A percentile compares a stretch with the other conserved stretches of the same genome.
Evolutionary conservation across 139 green algal species (phyloP).

Genomic region (Nannochloris sp.): DNA sequence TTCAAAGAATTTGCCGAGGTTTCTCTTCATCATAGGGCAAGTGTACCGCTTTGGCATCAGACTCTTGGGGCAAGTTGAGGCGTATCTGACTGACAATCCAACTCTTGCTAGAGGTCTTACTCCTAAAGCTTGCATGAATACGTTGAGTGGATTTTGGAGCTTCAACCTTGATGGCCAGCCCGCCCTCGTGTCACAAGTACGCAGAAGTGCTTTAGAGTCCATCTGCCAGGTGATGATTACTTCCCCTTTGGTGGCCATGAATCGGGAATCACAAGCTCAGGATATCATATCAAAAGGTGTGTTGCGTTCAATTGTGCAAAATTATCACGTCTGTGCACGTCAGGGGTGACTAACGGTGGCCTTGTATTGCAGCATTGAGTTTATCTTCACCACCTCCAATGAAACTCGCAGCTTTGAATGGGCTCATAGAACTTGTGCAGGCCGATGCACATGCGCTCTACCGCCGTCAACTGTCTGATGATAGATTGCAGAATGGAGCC

Average conservation of each 20-base stretch:
- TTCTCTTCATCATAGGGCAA: slow-evolving; percentile 63
- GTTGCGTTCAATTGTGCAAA: neutral
- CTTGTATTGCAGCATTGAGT: slow-evolving; percentile 17
- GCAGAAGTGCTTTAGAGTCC: slow-evolving; percentile 49
- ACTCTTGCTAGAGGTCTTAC: neutral
- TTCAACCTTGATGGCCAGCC: neutral
- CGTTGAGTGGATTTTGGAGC: slow-evolving; percentile 32
- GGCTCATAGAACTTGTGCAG: slow-evolving; percentile 61
- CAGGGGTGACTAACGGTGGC: too few relatives aligned
- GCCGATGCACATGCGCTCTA: slow-evolving; percentile 52
- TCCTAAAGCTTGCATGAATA: slow-evolving; percentile 29
- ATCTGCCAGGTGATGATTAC: slow-evolving; percentile 59
- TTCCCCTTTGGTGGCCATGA: slow-evolving; percentile 43
- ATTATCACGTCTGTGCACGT: too few relatives aligned
- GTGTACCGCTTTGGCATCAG: slow-evolving; percentile 50
- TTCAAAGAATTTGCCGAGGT: slow-evolving; percentile 16
- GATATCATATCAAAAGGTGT: slow-evolving; percentile 2
- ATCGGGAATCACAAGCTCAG: slow-evolving; percentile 5
- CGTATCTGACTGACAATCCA: neutral
- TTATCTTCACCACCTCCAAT: slow-evolving; percentile 18
- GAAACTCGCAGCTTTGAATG: slow-evolving; percentile 50
- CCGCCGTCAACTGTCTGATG: slow-evolving; percentile 27
- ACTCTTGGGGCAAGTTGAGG: slow-evolving; percentile 34
- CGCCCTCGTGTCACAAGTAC: slow-evolving; percentile 14
- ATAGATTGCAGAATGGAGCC: neutral